Evolutionary conservation across 495 filamentous ascomycete species (phyloP), one percentile per base, ranked within the genome.

Genomic region (Penicillium ochrochloron): DNA sequence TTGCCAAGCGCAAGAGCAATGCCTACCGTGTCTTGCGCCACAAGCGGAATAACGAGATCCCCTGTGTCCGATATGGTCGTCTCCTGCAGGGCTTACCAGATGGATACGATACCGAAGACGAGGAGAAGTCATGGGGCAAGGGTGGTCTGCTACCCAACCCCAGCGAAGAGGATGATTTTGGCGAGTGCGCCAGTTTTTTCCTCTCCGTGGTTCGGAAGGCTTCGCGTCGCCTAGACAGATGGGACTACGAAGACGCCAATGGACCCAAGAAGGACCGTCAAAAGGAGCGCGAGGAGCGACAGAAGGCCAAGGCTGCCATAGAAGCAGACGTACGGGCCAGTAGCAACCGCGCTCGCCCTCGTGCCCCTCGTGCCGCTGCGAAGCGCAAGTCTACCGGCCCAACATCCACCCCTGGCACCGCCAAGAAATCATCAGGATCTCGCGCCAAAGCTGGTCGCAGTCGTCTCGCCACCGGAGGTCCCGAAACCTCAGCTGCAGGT

Each of bases 81-180:
- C 83, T 94, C 23, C 81, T 92, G 11, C 83, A 86, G 58, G 75
- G 83, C 34, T 77, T 96, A 64, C 81, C 84, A 0, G 88, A 93
- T 55, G 86, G 86, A 7, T 94, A 96, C 58, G 86, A 94, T 67
- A 92, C 92, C 51, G 91, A 93, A 51, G 90, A 92, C 57, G 94
- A 97, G 55, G 82, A 86, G 15, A 65, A 70, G 48, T 74, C 76
- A 63, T 77, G 75, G 75, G 91, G 91, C 35, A 78, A 80, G 35
- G 91, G 87, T 15, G 92, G 92, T 3, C 75, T 96, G 27, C 82
- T 89, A 54, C 88, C 88, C 23, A 84, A 89, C 5, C 80, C 82
- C n/a, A 76, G 80, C 10, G 82, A 87, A 23, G 86, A 92, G 56
- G 86, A 89, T 57, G 92, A 95, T 71, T 95, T 86, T 71, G 92